A percentile compares a stretch with the other conserved stretches of the same genome.
Conservation (phyloP, 257 asterid species). For the Leptodermis oblonga region DNA sequence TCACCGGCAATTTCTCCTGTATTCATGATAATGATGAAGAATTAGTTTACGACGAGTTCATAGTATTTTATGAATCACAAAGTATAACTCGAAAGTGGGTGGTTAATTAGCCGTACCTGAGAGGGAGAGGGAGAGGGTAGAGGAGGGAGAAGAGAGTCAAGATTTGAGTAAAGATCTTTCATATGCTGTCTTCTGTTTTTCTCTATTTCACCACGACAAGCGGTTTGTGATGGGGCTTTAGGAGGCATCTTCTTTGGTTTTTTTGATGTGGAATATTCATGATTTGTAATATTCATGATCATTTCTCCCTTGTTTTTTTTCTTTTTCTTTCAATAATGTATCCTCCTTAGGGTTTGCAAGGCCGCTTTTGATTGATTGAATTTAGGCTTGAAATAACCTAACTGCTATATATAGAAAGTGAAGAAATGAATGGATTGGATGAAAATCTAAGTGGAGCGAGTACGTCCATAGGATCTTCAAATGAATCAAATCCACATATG, state of each 20-base stretch:
- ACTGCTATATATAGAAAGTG: no score
- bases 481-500: no score
- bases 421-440: no score
- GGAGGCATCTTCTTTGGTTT: neutral
- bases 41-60: no score
- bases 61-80: no score
- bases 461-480: no score
- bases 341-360: neutral
- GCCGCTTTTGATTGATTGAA: neutral
- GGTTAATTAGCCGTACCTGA: neutral
- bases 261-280: no score
- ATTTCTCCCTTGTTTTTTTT: neutral
- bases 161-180: neutral
- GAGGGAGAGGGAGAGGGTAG: neutral
- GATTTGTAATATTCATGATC: no score
- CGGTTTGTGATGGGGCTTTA: neutral
- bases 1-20: slow-evolving; percentile 12
- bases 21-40: neutral
- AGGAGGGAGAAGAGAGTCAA: slow-evolving; percentile 9
- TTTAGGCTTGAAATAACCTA: no score
- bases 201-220: neutral
- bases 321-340: no score
- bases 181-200: slow-evolving; percentile 6
- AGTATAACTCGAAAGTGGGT: neutral
- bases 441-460: no score